A percentile compares a stretch with the other conserved stretches of the same genome.
Evolutionary conservation across 139 green algal species (phyloP).

Genomic region (Pleodorina starrii): DNA sequence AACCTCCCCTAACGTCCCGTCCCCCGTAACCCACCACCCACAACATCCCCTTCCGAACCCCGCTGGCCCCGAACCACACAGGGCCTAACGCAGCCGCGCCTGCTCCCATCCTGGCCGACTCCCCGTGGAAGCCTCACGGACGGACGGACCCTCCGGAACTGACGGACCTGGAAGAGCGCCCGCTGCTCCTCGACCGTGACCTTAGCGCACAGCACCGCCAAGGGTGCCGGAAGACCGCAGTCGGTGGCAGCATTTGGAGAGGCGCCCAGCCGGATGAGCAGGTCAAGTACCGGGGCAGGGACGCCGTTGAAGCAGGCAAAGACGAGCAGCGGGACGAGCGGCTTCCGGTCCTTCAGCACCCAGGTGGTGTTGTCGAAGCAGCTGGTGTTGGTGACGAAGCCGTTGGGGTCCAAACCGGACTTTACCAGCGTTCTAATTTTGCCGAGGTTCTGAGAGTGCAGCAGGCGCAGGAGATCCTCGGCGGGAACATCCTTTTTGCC

Average conservation of each 20-base stretch:
- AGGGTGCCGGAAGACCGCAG: constrained; percentile 21
- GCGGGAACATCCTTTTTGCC: background rate
- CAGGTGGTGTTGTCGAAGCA: constrained; percentile 39
- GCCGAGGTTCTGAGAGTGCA: constrained; percentile 21
- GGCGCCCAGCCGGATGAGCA: constrained; percentile 5
- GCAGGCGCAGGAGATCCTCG: constrained; percentile 23
- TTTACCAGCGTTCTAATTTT: constrained; percentile 20
- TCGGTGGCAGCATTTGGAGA: background rate
- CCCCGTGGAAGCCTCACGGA: too few species aligned
- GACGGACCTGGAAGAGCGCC: constrained; percentile 20
- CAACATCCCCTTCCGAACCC: too few species aligned
- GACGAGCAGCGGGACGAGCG: constrained; percentile 25
- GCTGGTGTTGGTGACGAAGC: background rate
- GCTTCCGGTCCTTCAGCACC: background rate
- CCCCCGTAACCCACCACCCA: too few species aligned
- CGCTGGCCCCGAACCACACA: too few species aligned
- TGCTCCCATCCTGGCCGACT: too few species aligned
- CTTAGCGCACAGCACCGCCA: constrained; percentile 35
- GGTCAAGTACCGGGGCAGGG: background rate
- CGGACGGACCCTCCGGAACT: too few species aligned
- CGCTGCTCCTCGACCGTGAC: constrained; percentile 22
- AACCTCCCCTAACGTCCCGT: too few species aligned
- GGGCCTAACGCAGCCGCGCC: too few species aligned
- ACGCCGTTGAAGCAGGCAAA: constrained; percentile 37
- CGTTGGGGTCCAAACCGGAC: constrained; percentile 6